Conservation (phyloP, 2,329 filamentous ascomycete genomes). For the Cladosporium sp. region DNA sequence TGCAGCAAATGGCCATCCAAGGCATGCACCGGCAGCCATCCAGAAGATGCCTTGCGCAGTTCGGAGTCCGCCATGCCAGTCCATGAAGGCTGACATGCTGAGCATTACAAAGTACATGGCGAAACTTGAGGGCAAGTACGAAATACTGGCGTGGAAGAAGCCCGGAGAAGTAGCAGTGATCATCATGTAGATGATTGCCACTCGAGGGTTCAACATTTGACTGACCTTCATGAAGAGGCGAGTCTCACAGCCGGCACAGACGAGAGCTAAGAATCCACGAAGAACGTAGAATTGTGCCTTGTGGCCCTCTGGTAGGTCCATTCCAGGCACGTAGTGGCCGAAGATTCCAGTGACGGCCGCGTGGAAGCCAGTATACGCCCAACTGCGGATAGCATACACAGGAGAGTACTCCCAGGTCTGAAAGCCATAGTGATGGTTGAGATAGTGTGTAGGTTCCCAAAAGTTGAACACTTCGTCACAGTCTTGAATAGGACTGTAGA, state of each 20-base stretch:
- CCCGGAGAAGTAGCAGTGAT: constrained; percentile 78
- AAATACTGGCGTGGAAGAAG: constrained; percentile 86
- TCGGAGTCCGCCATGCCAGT: constrained; percentile 77
- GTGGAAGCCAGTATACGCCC: constrained; percentile 84
- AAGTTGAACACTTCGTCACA: constrained; percentile 99
- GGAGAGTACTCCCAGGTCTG: constrained; percentile 99
- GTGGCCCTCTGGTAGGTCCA: constrained; percentile 6
- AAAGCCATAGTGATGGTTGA: constrained; percentile 86
- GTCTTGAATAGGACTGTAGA: constrained; percentile 90
- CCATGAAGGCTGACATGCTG: constrained; percentile 84
- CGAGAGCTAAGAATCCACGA: constrained; percentile 69
- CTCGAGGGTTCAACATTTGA: constrained; percentile 73
- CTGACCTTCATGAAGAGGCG: constrained; percentile 77
- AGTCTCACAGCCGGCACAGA: constrained; percentile 80
- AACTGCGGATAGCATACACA: constrained; percentile 90
- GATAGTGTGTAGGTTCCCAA: constrained; percentile 95
- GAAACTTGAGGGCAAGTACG: constrained; percentile 91
- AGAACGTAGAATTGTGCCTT: constrained; percentile 79
- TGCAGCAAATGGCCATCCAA: constrained; percentile 93
- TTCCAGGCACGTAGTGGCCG: constrained; percentile 12
- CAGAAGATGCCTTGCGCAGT: constrained; percentile 84
- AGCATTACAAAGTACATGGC: constrained; percentile 93
- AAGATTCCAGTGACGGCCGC: constrained; percentile 45
- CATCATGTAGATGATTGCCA: constrained; percentile 81
- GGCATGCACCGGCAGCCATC: constrained; percentile 79